Evolutionary conservation across 768 basidiomycete genomes (phyloP).

Genomic region (Tricholoma matsutake): DNA sequence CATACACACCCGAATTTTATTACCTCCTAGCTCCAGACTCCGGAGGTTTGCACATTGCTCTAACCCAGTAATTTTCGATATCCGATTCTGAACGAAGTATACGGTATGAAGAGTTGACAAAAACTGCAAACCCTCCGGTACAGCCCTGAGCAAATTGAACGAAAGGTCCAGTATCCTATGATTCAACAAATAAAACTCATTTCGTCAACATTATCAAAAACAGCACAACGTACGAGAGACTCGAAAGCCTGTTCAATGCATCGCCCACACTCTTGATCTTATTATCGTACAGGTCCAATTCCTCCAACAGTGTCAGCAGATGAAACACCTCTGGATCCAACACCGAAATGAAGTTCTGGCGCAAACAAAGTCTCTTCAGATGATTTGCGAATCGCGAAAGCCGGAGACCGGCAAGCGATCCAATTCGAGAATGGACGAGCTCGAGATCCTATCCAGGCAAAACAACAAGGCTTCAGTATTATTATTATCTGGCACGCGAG

Average conservation of each 20-base stretch:
- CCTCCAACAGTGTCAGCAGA: conserved; percentile 67
- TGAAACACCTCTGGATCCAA: conserved; percentile 74
- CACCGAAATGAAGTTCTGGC: conserved; percentile 78
- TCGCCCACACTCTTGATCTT: conserved; percentile 73
- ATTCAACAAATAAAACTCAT: background rate
- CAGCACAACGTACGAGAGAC: conserved; percentile 50
- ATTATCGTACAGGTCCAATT: conserved; percentile 96
- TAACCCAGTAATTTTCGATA: conserved; percentile 73
- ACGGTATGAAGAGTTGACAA: conserved; percentile 68
- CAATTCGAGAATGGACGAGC: conserved; percentile 76
- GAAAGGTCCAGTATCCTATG: conserved; percentile 84
- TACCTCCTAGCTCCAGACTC: conserved; percentile 92
- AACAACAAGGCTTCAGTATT: too few species aligned
- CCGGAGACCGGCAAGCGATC: conserved; percentile 62
- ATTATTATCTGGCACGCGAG: conserved; percentile 4
- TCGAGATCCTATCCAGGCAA: conserved; percentile 68
- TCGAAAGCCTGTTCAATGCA: conserved; percentile 55
- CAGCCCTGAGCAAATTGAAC: conserved; percentile 81
- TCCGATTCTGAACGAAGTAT: conserved; percentile 97
- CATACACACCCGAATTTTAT: conserved; percentile 75
- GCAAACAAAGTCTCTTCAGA: conserved; percentile 74
- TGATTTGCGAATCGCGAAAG: conserved; percentile 68
- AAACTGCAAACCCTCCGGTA: conserved; percentile 60
- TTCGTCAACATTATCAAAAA: background rate
- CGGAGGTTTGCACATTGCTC: conserved; percentile 52